Base-by-base conservation (phyloP, 1,284 basidiomycete species). In the Paramarasmius palmivorus region DNA sequence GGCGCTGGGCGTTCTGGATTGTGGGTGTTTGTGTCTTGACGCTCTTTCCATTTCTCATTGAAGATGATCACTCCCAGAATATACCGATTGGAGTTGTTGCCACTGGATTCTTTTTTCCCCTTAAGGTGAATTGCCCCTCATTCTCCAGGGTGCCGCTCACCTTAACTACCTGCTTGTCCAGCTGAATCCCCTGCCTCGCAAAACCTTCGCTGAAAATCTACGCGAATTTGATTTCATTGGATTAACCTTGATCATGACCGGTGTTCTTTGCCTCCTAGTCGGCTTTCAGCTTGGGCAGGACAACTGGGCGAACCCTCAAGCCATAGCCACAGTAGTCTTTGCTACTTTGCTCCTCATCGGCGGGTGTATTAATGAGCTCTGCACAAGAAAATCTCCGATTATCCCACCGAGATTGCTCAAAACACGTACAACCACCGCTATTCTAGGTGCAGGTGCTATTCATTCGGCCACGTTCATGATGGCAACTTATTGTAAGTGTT, bases 391-490 rank as follows among this genome's bases (percentile, higher is more conserved):
- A 10, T 72, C 72, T 17, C 76, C 83, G 0, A 78, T 86, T 54
- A 73, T 86, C 14, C 76, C 81, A 0, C 72, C 76, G 7, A 67
- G 78, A 7, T 50, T 82, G n/a, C 78, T 81, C 64, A 68, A 68
- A 57, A 79, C 75, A 1, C 67, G 78, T 9, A 82, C 79, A 2
- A 76, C 78, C 0, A 66, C 69, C 3, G 58, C 68, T 7, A 58
- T 77, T 45, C 57, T 82, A 6, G 51, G 77, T 32, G 65, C 68
- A 41, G 67, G 63, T 3, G 67, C 77, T 54, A 51, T 75, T 17
- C 79, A 81, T 46, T 63, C 65, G 1, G 48, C 74, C 15, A 56
- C 61, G 14, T 79, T 81, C 63, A 74, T 77, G 54, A 60, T 51
- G 58, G 56, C 45, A 15, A 32, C 37, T 7, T 65, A 59, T 54